Base-by-base conservation (phyloP, 768 basidiomycete genomes). In the Calocera viscosa region DNA sequence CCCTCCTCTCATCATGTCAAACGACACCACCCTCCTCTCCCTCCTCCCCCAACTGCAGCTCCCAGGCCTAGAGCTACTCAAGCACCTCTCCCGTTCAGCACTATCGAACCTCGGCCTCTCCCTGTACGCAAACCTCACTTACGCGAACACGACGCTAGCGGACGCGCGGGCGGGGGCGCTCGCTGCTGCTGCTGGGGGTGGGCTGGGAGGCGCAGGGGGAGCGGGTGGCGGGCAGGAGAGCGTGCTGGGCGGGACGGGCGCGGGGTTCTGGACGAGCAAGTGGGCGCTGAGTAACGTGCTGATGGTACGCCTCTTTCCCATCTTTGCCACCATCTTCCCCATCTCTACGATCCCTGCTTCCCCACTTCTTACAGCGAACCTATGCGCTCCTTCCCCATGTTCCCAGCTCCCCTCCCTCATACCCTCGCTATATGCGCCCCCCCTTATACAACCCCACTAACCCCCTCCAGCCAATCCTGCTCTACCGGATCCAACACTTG, bases 401-500 rank as follows among this genome's bases (percentile, higher is more conserved):
- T n/a, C n/a, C n/a, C n/a, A n/a, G n/a, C 19, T 7, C 43, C 24
- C 24, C 43, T 17, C 43, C 43, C 43, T 47, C 19, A 17, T 74
- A 8, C 0, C 39, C 11, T 39, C 7, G 17, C 10, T 28, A 1
- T 64, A 17, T 19, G n/a, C 30, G 17, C 39, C 16, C 66, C n/a
- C 38, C 24, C 47, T 16, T 16, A 28, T 47, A 30, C 65, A 28
- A 47, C 65, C 28, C 24, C 19, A 22, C 47, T 32, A 68, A 14
- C 10, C 28, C 38, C 26, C 30, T n/a, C 63, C 70, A 89, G 88
- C 86, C 84, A 14, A 75, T 91, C 63, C 72, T 90, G 32, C 75
- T 90, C 67, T 87, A 90, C 70, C 82, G 89, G 32, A 87, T 91
- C 67, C 89, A 90, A 71, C 85, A 90, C 82, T 86, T 38, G 82